phyloP scores from a whole-genome alignment of 2,329 filamentous ascomycete genomes.

The Bipolaris oryzae region DNA sequence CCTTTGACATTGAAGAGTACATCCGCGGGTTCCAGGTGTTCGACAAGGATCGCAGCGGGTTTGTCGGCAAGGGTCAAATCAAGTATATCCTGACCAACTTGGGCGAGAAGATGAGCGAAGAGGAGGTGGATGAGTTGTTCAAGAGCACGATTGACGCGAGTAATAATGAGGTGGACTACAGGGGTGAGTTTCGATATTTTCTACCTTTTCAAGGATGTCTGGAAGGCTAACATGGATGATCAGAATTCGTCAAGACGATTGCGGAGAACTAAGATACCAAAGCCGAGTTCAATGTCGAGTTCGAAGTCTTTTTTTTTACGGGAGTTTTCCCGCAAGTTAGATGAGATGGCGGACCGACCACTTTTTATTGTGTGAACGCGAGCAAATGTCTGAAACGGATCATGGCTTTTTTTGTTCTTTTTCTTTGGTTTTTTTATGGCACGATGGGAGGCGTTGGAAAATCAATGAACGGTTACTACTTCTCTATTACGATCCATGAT shows the following conservation, averaged over 20 bases:
- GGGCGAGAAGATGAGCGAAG: conserved; percentile 99
- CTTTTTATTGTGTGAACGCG: conserved; percentile 3
- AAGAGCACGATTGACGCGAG: conserved; percentile 92
- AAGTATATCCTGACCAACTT: conserved; percentile 98
- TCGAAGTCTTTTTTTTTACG: too few relatives aligned
- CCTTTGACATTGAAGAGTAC: conserved; percentile 97
- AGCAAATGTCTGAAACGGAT: conserved; percentile 33
- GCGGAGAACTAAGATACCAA: conserved; percentile 44
- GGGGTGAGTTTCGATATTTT: conserved; percentile 70
- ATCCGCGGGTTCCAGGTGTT: conserved; percentile 99
- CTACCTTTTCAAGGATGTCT: too few relatives aligned
- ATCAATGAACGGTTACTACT: conserved; percentile 1
- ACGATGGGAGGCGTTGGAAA: conserved; percentile 35
- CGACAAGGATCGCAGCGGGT: conserved; percentile 98
- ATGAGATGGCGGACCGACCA: too few relatives aligned
- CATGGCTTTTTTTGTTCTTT: conserved; percentile 18
- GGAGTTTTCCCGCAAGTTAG: too few relatives aligned
- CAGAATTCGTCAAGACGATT: conserved; percentile 50
- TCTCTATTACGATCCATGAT: too few relatives aligned
- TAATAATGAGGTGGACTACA: conserved; percentile 97
- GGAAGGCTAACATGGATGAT: conserved; percentile 1
- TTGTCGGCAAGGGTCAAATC: conserved; percentile 96
- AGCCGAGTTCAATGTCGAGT: too few relatives aligned
- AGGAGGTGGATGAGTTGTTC: conserved; percentile 97
- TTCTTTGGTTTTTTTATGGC: conserved; percentile 21